Conservation (phyloP, 345 rosid genomes). For the Mercurialis annua region DNA sequence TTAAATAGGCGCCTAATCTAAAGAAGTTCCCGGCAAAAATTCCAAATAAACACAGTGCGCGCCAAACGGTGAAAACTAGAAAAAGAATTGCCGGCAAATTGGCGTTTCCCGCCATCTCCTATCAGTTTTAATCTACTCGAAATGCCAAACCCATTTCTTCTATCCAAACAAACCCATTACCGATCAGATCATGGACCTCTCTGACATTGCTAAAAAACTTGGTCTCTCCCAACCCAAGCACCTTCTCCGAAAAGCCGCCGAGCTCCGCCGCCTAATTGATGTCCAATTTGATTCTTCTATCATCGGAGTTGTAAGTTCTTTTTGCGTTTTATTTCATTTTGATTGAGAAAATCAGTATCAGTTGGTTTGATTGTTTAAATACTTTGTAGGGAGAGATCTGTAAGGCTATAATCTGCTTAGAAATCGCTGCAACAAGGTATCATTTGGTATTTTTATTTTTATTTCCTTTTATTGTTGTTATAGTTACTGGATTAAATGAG, state of each 20-base stretch:
- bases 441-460: background rate
- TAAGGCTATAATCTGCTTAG: constrained; percentile 85
- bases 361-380: background rate
- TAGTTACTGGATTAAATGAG: background rate
- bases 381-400: constrained; percentile 80
- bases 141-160: background rate
- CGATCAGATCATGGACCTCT: constrained; percentile 52
- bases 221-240: constrained; percentile 60
- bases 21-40: background rate
- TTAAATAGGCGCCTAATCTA: constrained; percentile 5
- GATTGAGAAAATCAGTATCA: background rate
- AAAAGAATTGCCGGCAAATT: background rate
- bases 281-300: constrained; percentile 88
- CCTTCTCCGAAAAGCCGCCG: constrained; percentile 80
- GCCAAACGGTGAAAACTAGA: background rate
- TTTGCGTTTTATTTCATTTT: background rate
- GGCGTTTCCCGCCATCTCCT: constrained; percentile 4
- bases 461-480: background rate
- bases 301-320: constrained; percentile 67
- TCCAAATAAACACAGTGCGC: background rate
- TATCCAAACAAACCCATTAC: background rate
- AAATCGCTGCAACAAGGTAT: constrained; percentile 79
- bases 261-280: constrained; percentile 93
- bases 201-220: constrained; percentile 69
- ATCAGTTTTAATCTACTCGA: background rate